Evolutionary conservation across 2,329 filamentous ascomycete genomes (phyloP).

Genomic region (Cladosporium sp.): DNA sequence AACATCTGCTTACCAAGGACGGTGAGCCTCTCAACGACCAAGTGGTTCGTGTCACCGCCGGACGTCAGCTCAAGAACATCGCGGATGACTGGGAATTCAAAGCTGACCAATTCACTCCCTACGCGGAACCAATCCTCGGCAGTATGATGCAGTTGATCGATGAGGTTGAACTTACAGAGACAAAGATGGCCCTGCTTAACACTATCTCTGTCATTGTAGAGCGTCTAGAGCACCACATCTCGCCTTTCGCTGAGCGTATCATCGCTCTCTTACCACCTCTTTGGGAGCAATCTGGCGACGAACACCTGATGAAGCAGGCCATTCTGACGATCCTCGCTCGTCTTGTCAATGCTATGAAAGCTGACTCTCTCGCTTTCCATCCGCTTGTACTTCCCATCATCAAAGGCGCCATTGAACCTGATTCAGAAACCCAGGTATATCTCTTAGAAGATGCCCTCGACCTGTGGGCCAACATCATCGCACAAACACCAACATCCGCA

Average conservation of each 20-base stretch:
- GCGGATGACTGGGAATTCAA: slow-evolving; percentile 82
- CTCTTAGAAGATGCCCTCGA: slow-evolving; percentile 89
- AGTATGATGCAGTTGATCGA: slow-evolving; percentile 73
- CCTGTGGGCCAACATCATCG: slow-evolving; percentile 75
- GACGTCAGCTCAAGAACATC: slow-evolving; percentile 73
- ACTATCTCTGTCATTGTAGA: slow-evolving; percentile 78
- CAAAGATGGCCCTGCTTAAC: slow-evolving; percentile 83
- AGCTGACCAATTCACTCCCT: slow-evolving; percentile 69
- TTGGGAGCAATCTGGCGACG: slow-evolving; percentile 81
- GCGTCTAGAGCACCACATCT: slow-evolving; percentile 70
- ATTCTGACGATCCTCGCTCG: slow-evolving; percentile 82
- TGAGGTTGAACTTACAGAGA: slow-evolving; percentile 77
- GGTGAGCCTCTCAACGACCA: slow-evolving; percentile 75
- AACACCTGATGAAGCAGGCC: slow-evolving; percentile 89
- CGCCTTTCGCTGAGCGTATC: slow-evolving; percentile 70
- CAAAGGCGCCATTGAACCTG: slow-evolving; percentile 69
- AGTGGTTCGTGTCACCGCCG: slow-evolving; percentile 87
- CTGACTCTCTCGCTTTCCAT: slow-evolving; percentile 73
- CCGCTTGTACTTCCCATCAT: slow-evolving; percentile 77
- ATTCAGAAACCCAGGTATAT: slow-evolving; percentile 70
- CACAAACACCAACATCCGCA: slow-evolving; percentile 48
- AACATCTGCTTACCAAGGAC: slow-evolving; percentile 72
- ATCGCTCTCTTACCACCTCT: slow-evolving; percentile 74
- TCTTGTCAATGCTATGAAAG: slow-evolving; percentile 80
- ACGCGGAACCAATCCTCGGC: slow-evolving; percentile 67